Base-by-base conservation (phyloP, 2,329 filamentous ascomycete species). In the Pyrenophora tritici-repentis region DNA sequence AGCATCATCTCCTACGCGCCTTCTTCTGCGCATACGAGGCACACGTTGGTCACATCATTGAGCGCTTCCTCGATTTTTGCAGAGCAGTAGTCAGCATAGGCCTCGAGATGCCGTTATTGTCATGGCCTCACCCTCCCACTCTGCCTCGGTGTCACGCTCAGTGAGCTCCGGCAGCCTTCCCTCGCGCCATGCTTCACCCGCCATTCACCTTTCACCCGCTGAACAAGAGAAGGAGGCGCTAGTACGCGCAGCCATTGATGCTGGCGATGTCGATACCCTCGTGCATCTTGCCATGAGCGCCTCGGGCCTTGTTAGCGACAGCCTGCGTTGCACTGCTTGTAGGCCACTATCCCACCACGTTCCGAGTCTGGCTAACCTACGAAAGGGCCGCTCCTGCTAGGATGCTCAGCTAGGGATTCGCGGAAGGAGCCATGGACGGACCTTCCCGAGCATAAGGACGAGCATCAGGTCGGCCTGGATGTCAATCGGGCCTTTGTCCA, bases 401-500 rank as follows among this genome's bases (percentile, higher is more conserved):
- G 75, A 45, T 76, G 73, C 47, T 16, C 53, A 48, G 39, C 53
- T 20, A 38, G 49, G 18, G 53, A 58, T 16, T 40, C 32, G 47
- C 58, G 34, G 56, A 69, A 49, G 61, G 56, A 29, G 50, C 73
- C 39, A 16, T 90, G 88, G 87, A 76, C 77, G 56, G 68, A 79
- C n/a, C 77, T 96, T 34, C 83, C 87, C 24, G 80, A 75, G n/a
- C 94, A 99, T 75, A 78, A 78, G 29, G 94, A 99, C 66, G 94
- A 99, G 73, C 86, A 89, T 42, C 94, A 99, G 75, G 91, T 99
- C 33, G 83, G 87, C 67, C 82, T 97, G 40, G 94, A 99, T 71
- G 94, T 99, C 48, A 86, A 97, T 74, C 84, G 94, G 48, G 92
- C 94, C n/a, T 99, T 99, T 75, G 88, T 97, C 54, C 95, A 97